Evolutionary conservation across 345 rosid genomes (phyloP).

Genomic region (Theobroma cacao): DNA sequence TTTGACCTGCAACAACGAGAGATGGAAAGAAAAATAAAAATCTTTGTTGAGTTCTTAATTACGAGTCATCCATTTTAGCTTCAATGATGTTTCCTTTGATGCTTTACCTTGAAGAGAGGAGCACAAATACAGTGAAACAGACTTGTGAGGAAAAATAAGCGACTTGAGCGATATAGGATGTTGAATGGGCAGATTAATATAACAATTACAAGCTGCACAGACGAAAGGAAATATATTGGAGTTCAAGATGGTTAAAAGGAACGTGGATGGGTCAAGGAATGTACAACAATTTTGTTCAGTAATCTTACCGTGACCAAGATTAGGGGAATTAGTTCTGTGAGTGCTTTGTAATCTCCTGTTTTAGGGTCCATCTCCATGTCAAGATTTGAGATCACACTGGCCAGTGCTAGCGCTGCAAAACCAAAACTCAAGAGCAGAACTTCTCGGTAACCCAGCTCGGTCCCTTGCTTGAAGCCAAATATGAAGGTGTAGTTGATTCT

Average conservation of each 20-base stretch:
- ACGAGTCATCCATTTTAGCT: neutral
- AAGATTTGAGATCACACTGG: constrained; percentile 42
- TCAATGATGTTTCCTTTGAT: neutral
- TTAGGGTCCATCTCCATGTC: constrained; percentile 49
- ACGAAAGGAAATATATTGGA: neutral
- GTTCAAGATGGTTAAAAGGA: neutral
- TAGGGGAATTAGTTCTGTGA: constrained; percentile 46
- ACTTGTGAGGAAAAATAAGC: constrained; percentile 29
- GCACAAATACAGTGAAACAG: constrained; percentile 33
- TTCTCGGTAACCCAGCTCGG: constrained; percentile 43
- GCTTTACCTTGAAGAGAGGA: constrained; percentile 34
- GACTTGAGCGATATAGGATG: constrained; percentile 18
- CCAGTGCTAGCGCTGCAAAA: constrained; percentile 34
- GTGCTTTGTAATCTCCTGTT: constrained; percentile 29
- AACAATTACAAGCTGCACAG: neutral
- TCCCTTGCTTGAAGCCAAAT: constrained; percentile 51
- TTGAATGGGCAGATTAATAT: neutral
- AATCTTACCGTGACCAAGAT: constrained; percentile 28
- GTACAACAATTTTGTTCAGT: neutral
- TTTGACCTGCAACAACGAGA: constrained; percentile 35
- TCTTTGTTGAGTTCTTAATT: neutral
- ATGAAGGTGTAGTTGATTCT: constrained; percentile 46
- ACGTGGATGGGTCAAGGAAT: neutral
- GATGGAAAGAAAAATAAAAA: neutral
- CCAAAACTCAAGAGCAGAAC: constrained; percentile 43